Evolutionary conservation across 1,139 yeast genomes (phyloP).

Genomic region (Blastobotrys capitulatus): DNA sequence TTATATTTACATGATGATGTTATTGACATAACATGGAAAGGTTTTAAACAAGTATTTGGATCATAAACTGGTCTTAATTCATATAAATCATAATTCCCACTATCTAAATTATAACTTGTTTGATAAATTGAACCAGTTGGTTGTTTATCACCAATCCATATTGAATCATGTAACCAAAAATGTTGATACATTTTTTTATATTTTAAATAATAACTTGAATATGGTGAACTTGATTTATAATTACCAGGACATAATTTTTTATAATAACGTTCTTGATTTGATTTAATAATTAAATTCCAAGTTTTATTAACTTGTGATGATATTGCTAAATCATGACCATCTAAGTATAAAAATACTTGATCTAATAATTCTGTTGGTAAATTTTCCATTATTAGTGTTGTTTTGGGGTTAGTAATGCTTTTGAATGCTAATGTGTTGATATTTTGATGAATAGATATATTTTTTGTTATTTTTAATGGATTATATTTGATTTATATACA

Average conservation of each 20-base stretch:
- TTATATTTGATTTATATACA: no score
- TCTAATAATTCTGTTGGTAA: constrained; percentile 26
- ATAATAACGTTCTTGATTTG: constrained; percentile 24
- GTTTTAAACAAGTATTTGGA: background rate
- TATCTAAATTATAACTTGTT: constrained; percentile 20
- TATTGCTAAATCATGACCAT: constrained; percentile 22
- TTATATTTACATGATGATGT: background rate
- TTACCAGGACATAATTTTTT: constrained; percentile 13
- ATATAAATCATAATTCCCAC: constrained; percentile 11
- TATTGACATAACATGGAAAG: background rate
- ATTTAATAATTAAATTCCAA: constrained; percentile 14
- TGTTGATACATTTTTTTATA: constrained; percentile 20
- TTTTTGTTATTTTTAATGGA: no score
- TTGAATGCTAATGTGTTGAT: no score
- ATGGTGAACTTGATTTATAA: constrained; percentile 17
- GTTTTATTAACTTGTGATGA: constrained; percentile 19
- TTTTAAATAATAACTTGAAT: constrained; percentile 16
- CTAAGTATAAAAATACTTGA: constrained; percentile 17
- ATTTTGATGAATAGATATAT: no score
- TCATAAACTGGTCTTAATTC: background rate
- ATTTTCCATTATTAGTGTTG: background rate
- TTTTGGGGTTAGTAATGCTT: no score
- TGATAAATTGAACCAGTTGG: constrained; percentile 27
- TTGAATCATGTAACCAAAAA: constrained; percentile 25
- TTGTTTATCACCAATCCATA: constrained; percentile 30